Evolutionary conservation across 352 stramenopile genomes (phyloP).

Genomic region (Stramenopiles sp.): DNA sequence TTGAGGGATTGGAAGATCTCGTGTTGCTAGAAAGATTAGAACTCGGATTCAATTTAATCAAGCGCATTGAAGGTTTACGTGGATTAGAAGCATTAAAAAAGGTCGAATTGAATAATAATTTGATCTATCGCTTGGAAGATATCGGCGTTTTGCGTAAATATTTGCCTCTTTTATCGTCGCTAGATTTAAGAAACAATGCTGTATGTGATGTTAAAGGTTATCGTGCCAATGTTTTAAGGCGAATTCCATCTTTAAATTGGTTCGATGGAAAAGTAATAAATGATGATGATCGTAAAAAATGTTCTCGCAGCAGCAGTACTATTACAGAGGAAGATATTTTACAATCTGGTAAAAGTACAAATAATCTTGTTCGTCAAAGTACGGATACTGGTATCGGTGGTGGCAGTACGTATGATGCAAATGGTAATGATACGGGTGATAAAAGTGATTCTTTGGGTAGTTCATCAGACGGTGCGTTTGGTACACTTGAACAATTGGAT

Average conservation of each 20-base stretch:
- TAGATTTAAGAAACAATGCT: slow-evolving; percentile 44
- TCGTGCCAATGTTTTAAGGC: slow-evolving; percentile 34
- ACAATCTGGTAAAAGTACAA: background rate
- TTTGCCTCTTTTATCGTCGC: slow-evolving; percentile 18
- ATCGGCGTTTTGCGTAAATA: slow-evolving; percentile 18
- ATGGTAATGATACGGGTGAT: too few species aligned
- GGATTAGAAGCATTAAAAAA: slow-evolving; percentile 22
- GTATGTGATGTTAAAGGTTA: slow-evolving; percentile 42
- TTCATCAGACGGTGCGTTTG: slow-evolving; percentile 21
- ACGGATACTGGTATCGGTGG: background rate
- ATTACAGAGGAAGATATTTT: background rate
- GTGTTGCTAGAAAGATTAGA: slow-evolving; percentile 31
- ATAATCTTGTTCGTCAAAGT: background rate
- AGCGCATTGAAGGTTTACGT: slow-evolving; percentile 28
- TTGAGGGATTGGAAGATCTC: slow-evolving; percentile 25
- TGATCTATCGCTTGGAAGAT: slow-evolving; percentile 35
- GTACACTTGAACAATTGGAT: slow-evolving; percentile 35
- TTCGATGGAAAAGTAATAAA: slow-evolving; percentile 35
- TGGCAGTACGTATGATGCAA: background rate
- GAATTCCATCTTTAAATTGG: slow-evolving; percentile 24
- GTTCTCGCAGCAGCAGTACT: background rate
- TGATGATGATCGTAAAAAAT: slow-evolving; percentile 20
- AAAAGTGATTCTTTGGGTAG: too few species aligned
- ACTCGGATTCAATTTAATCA: slow-evolving; percentile 40
- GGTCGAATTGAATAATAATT: slow-evolving; percentile 40